A percentile compares a stretch with the other conserved stretches of the same genome.
Evolutionary conservation across 129 eudicot genomes (phyloP).

Genomic region (Tagetes erecta): DNA sequence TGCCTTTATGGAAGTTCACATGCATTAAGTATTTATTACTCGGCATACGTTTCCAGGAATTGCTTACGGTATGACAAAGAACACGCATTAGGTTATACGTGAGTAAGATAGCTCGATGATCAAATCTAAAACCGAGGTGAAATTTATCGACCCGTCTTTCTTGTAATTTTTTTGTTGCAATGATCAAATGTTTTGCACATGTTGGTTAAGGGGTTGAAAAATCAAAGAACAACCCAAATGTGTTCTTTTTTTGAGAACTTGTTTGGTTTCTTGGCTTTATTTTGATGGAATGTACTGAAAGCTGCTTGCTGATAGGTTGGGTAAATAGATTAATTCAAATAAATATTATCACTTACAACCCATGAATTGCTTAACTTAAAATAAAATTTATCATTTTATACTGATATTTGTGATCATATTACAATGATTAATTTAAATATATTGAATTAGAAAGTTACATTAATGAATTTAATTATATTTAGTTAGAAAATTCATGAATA

Average conservation of each 20-base stretch:
- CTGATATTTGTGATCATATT: no score
- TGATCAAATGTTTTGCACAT: constrained; percentile 25
- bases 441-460: no score
- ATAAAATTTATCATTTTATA: no score
- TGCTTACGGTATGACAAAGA: constrained; percentile 67
- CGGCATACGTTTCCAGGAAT: constrained; percentile 49
- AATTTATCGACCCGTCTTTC: constrained; percentile 5
- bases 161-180: constrained; percentile 8
- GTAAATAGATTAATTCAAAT: neutral
- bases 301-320: neutral
- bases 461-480: no score
- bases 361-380: neutral
- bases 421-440: no score
- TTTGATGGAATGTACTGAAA: constrained; percentile 17
- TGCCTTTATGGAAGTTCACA: neutral
- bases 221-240: constrained; percentile 5
- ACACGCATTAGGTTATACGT: constrained; percentile 16
- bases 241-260: neutral
- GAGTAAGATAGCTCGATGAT: constrained; percentile 7
- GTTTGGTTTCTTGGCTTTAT: constrained; percentile 14
- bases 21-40: neutral
- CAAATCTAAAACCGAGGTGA: constrained; percentile 25
- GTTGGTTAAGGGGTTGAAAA: constrained; percentile 18
- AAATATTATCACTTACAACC: neutral
- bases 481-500: no score